These are phyloP conservation scores for Heracleum sosnowskyi DNA, from an alignment of 129 eudicot genomes.

Conservation along the genomic window DNA sequence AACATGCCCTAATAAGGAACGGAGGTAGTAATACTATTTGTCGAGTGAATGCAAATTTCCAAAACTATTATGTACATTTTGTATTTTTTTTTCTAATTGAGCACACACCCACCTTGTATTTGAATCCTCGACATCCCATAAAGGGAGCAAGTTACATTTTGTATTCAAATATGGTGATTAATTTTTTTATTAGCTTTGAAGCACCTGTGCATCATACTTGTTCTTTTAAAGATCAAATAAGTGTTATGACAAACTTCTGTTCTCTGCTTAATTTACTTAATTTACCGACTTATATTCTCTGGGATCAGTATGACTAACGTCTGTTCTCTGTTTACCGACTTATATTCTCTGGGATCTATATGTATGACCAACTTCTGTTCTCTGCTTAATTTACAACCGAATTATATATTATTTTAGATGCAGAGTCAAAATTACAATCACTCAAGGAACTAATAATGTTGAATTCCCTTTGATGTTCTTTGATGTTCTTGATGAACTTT, in stretches of 20 bases:
- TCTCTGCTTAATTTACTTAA: too few species aligned
- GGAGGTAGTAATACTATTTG: neutral
- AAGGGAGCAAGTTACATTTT: too few species aligned
- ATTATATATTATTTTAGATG: neutral
- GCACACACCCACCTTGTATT: too few species aligned
- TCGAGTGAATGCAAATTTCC: neutral
- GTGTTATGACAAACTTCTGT: neutral
- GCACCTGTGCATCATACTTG: neutral
- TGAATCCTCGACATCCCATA: too few species aligned
- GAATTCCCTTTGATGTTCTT: neutral
- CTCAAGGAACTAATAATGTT: neutral
- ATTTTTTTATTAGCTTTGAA: neutral
- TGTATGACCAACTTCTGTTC: too few species aligned
- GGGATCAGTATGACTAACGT: too few species aligned
- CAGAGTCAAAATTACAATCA: neutral
- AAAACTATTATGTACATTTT: neutral
- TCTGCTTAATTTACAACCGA: too few species aligned
- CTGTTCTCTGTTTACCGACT: neutral
- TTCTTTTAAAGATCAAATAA: too few species aligned
- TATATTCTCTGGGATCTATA: neutral
- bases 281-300: neutral
- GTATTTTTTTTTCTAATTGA: too few species aligned
- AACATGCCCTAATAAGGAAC: too few species aligned
- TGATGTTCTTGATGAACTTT: neutral
- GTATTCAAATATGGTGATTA: too few species aligned